A percentile compares a stretch with the other conserved stretches of the same genome.
Conservation (phyloP, 1,284 basidiomycete species). For the Sphaerobolus stellatus region DNA sequence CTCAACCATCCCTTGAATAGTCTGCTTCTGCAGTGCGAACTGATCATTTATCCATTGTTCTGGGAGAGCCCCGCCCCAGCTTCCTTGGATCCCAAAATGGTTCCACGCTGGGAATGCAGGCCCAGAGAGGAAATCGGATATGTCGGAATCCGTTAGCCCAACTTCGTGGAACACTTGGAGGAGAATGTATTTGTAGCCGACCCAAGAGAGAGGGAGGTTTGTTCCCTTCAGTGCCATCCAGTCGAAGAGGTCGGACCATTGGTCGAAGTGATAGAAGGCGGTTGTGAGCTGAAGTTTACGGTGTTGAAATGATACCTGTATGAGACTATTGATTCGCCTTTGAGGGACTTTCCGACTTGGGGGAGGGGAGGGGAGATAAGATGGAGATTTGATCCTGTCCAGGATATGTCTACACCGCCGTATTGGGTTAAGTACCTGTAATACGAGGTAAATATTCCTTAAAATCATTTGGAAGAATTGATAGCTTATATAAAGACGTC, state of each 20-base stretch:
- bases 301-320: conserved; percentile 45
- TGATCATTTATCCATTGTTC: conserved; percentile 42
- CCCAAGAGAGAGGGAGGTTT: conserved; percentile 45
- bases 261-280: conserved; percentile 41
- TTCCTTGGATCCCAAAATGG: conserved; percentile 42
- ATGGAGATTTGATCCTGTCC: conserved; percentile 41
- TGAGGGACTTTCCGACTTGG: conserved; percentile 30
- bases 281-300: conserved; percentile 43
- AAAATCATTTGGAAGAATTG: background rate
- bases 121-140: conserved; percentile 37
- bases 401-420: conserved; percentile 43
- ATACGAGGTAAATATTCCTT: conserved; percentile 17
- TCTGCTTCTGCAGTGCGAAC: conserved; percentile 37
- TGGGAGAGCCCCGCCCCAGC: conserved; percentile 38
- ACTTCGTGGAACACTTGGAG: conserved; percentile 39
- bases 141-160: conserved; percentile 38
- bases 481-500: conserved; percentile 5
- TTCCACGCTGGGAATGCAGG: conserved; percentile 48
- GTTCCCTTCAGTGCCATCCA: conserved; percentile 46
- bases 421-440: conserved; percentile 39
- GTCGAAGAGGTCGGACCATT: conserved; percentile 45
- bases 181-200: conserved; percentile 42
- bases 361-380: conserved; percentile 33
- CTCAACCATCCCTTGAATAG: conserved; percentile 42
- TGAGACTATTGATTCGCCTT: conserved; percentile 36